Evolutionary conservation across 2,329 filamentous ascomycete species (phyloP).

Genomic region (Thielaviopsis populi): DNA sequence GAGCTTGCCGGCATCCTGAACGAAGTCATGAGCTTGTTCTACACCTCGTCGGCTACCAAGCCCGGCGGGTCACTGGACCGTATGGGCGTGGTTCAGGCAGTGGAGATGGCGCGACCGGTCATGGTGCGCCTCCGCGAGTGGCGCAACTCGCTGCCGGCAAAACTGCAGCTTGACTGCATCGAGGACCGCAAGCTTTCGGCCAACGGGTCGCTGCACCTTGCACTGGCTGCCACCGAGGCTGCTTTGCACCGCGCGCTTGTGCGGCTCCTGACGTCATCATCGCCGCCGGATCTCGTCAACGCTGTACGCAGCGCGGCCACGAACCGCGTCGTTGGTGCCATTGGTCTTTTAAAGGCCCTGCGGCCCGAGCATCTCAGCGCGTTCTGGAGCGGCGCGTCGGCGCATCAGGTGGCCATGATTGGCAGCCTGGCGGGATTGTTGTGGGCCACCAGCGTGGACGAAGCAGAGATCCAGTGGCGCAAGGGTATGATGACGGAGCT

Average conservation of each 20-base stretch:
- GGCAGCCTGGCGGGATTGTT: slow-evolving; percentile 23
- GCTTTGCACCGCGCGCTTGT: slow-evolving; percentile 30
- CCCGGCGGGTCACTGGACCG: slow-evolving; percentile 11
- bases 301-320: slow-evolving; percentile 20
- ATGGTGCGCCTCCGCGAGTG: slow-evolving; percentile 33
- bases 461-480: slow-evolving; percentile 28
- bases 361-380: slow-evolving; percentile 28
- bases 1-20: slow-evolving; percentile 30
- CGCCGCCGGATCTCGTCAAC: slow-evolving; percentile 14
- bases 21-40: slow-evolving; percentile 26
- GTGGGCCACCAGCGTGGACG: slow-evolving; percentile 16
- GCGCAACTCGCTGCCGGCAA: slow-evolving; percentile 30
- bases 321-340: slow-evolving; percentile 23
- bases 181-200: slow-evolving; percentile 27
- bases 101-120: slow-evolving; percentile 33
- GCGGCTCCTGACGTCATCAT: slow-evolving; percentile 18
- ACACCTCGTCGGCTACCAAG: slow-evolving; percentile 16
- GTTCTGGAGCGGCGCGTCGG: slow-evolving; percentile 28
- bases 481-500: slow-evolving; percentile 28
- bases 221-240: slow-evolving; percentile 31
- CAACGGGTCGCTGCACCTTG: slow-evolving; percentile 28
- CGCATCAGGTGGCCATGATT: slow-evolving; percentile 22
- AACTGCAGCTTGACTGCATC: slow-evolving; percentile 28
- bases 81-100: slow-evolving; percentile 20
- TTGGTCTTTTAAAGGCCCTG: slow-evolving; percentile 25